Evolutionary conservation across 805 yeast genomes (phyloP), one percentile per base, ranked within the genome.

Genomic region (Sugiyamaella lignohabitans): DNA sequence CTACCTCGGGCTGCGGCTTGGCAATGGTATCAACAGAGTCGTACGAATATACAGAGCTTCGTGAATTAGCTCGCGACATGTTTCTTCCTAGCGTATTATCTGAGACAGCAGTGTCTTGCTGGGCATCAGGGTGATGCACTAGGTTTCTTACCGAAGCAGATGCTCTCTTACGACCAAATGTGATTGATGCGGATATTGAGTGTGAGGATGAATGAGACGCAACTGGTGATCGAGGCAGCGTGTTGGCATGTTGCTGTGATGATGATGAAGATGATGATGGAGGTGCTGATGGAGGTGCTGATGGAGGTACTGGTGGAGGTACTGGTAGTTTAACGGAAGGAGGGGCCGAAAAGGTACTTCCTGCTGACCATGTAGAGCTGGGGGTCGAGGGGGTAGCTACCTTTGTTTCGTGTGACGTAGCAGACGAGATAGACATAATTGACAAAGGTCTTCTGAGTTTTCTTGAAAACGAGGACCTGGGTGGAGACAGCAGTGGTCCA

Each of bases 401-500:
- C n/a, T n/a, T n/a, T n/a, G n/a, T n/a, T n/a, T n/a, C n/a, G n/a
- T n/a, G n/a, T n/a, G n/a, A n/a, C n/a, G n/a, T n/a, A n/a, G n/a
- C n/a, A n/a, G n/a, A n/a, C 14, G 32, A 27, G 11, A 43, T 35
- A 2, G 46, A 32, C 18, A 43, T 35, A 14, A 43, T 36, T 4
- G 46, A 43, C 32, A 43, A 32, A 4, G 46, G 46, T 10, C 46
- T 37, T 21, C 46, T 37, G 18, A 43, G 35, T 36, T 24, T 44
- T n/a, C 34, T 23, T 11, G 47, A 44, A 8, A 44, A 38, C 17
- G 46, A 43, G 22, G 29, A 19, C 20, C 10, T 27, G 11, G 11
- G 6, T 6, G 30, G 30, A 27, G 30, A 27, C 11, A 27, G 30
- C n/a, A n/a, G n/a, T n/a, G n/a, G n/a, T n/a, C n/a, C n/a, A n/a